These are phyloP conservation scores for Silene noctiflora DNA, from an alignment of 179 eudicot species.

Conservation along the genomic window DNA sequence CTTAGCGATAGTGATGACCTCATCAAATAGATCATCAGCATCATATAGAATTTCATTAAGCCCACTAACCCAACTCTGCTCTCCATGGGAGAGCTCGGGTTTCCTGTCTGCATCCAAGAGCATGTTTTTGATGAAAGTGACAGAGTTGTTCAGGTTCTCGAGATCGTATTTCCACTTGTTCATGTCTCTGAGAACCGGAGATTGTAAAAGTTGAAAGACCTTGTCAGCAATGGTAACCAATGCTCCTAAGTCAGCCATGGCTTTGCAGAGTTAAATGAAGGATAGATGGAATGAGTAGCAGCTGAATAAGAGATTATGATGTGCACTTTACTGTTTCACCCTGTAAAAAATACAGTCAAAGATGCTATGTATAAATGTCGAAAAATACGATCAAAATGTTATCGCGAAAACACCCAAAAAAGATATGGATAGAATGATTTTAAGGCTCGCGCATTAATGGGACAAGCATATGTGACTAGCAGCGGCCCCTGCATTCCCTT, in stretches of 20 bases:
- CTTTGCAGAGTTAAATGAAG: no score
- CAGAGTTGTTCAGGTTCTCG: background rate
- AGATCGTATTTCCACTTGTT: background rate
- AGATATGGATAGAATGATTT: no score
- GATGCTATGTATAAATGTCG: no score
- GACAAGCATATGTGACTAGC: no score
- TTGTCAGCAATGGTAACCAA: background rate
- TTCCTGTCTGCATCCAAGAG: conserved; percentile 7
- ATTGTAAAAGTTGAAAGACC: background rate
- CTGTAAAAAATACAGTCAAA: no score
- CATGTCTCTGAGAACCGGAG: background rate
- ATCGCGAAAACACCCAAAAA: no score
- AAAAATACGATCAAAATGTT: no score
- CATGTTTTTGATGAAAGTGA: background rate
- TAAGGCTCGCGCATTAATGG: no score
- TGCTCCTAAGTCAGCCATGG: conserved; percentile 8
- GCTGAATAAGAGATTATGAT: no score
- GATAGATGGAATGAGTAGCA: no score
- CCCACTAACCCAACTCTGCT: background rate
- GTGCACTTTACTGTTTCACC: no score
- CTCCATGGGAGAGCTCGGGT: background rate
- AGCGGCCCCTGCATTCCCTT: no score
- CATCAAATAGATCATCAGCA: conserved; percentile 15
- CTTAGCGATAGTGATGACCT: background rate
- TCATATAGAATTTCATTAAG: background rate